Evolutionary conservation across 768 basidiomycete species (phyloP).

Genomic region (Lactifluus hygrophoroides): DNA sequence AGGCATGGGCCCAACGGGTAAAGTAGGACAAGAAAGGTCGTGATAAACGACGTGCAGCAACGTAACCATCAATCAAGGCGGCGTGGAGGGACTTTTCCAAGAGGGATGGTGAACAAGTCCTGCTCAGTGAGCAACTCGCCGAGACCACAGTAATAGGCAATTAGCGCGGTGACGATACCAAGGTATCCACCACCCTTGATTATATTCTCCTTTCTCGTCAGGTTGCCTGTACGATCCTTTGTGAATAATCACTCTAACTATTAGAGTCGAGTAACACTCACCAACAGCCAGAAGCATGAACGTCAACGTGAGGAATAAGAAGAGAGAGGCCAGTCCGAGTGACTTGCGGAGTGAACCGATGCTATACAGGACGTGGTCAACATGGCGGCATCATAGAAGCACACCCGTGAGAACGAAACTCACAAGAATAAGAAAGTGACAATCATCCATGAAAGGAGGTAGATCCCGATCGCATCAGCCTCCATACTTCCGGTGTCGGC

Average conservation of each 20-base stretch:
- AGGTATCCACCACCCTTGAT: constrained; percentile 33
- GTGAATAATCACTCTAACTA: constrained; percentile 13
- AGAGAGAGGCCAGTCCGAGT: constrained; percentile 39
- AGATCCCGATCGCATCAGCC: constrained; percentile 64
- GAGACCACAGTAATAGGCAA: constrained; percentile 42
- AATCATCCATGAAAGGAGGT: constrained; percentile 64
- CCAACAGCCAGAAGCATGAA: constrained; percentile 41
- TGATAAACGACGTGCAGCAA: too few species aligned
- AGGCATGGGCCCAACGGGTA: too few species aligned
- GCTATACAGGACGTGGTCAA: constrained; percentile 23
- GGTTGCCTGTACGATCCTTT: constrained; percentile 3
- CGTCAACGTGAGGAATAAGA: constrained; percentile 46
- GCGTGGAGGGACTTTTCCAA: constrained; percentile 24
- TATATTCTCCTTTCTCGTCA: constrained; percentile 10
- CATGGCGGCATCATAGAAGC: neutral
- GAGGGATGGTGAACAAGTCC: constrained; percentile 34
- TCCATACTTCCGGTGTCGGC: constrained; percentile 29
- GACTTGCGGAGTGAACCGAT: constrained; percentile 44
- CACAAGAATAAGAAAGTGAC: constrained; percentile 64
- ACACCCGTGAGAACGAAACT: constrained; percentile 22
- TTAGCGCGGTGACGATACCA: constrained; percentile 37
- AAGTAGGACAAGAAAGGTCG: too few species aligned
- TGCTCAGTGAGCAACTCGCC: constrained; percentile 33
- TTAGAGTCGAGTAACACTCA: constrained; percentile 19
- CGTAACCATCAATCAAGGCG: neutral